Percentiles rank a stretch among this genome's conserved stretches.
These are phyloP conservation scores for Clonostachys byssicola DNA, from an alignment of 2,329 filamentous ascomycete genomes.

Conservation along the genomic window DNA sequence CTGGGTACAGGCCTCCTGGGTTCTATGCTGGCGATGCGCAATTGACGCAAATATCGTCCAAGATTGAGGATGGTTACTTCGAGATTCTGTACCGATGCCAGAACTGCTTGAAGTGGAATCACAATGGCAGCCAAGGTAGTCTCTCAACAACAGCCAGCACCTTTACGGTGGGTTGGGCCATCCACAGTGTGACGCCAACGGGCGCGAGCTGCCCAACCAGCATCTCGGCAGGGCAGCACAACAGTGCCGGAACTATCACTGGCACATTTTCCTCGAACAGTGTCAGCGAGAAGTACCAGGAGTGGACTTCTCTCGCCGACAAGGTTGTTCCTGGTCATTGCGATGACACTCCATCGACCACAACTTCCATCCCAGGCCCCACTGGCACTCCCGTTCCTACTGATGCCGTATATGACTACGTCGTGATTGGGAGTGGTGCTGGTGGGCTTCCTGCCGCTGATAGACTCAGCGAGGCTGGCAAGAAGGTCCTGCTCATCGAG, in stretches of 20 bases:
- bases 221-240: constrained; percentile 47
- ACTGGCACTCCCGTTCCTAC: constrained; percentile 23
- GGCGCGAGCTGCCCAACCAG: constrained; percentile 36
- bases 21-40: constrained; percentile 59
- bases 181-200: constrained; percentile 36
- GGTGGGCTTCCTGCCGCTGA: constrained; percentile 58
- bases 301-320: constrained; percentile 39
- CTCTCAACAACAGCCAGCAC: constrained; percentile 36
- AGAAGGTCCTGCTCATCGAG: constrained; percentile 61
- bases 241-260: constrained; percentile 46
- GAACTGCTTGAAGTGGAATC: constrained; percentile 49
- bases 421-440: constrained; percentile 58
- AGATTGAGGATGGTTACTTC: constrained; percentile 53
- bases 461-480: constrained; percentile 52
- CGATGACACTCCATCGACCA: constrained; percentile 15
- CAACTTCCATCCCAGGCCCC: constrained; percentile 11
- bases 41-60: constrained; percentile 55
- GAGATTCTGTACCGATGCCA: constrained; percentile 63
- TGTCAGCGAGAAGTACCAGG: constrained; percentile 31
- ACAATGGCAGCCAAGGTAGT: constrained; percentile 36
- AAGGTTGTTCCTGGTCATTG: constrained; percentile 28
- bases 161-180: constrained; percentile 53
- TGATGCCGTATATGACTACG: constrained; percentile 50
- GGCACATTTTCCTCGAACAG: constrained; percentile 27
- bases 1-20: constrained; percentile 54